Percentiles rank a stretch among this genome's conserved stretches.
These are phyloP conservation scores for Heterobasidion occidentale DNA, from an alignment of 1,284 basidiomycete genomes.

Conservation along the genomic window DNA sequence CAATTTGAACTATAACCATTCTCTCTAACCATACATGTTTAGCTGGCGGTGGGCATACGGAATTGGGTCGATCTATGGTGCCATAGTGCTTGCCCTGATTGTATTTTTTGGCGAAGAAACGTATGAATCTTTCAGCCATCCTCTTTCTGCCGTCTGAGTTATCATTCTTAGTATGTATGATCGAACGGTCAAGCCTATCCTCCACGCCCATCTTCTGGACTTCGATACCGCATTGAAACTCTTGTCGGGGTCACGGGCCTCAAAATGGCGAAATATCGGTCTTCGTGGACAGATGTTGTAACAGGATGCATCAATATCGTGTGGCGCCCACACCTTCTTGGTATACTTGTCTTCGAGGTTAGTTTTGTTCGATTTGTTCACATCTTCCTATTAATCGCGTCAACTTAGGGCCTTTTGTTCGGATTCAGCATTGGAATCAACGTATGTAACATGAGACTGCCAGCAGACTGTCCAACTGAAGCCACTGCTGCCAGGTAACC, in stretches of 20 bases:
- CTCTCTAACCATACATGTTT: neutral
- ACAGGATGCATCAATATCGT: conserved; percentile 43
- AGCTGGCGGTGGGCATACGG: conserved; percentile 72
- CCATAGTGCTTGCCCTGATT: conserved; percentile 49
- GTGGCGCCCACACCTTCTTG: conserved; percentile 58
- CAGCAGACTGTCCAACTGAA: neutral
- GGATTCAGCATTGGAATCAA: conserved; percentile 71
- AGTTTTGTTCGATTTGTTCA: conserved; percentile 1
- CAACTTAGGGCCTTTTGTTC: conserved; percentile 47
- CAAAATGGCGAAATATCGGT: conserved; percentile 53
- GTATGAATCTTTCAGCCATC: conserved; percentile 25
- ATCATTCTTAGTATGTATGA: conserved; percentile 49
- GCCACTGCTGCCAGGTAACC: conserved; percentile 38
- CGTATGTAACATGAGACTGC: conserved; percentile 26
- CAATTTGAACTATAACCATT: neutral
- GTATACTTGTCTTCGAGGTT: conserved; percentile 51
- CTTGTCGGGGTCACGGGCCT: conserved; percentile 60
- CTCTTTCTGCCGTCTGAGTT: neutral
- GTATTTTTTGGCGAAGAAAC: conserved; percentile 57
- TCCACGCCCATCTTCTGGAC: conserved; percentile 30
- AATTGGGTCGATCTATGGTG: conserved; percentile 52
- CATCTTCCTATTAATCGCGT: neutral
- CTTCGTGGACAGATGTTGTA: conserved; percentile 42
- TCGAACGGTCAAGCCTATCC: conserved; percentile 50
- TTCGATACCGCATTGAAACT: conserved; percentile 51